Percentiles rank a stretch among this genome's conserved stretches.
These are phyloP conservation scores for Eimeria falciformis DNA, from an alignment of 169 alveolate genomes.

Conservation along the genomic window DNA sequence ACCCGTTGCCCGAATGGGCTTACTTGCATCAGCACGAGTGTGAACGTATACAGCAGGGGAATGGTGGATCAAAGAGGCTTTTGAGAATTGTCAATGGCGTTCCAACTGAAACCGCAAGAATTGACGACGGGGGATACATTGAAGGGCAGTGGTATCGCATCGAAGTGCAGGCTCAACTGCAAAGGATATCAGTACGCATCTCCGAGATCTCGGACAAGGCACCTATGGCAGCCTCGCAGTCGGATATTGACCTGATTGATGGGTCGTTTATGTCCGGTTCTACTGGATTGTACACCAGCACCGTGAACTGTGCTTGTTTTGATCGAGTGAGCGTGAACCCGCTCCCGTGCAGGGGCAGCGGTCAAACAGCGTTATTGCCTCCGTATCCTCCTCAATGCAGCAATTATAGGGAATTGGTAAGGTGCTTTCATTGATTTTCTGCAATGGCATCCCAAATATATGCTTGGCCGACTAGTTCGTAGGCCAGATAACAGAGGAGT, in stretches of 20 bases:
- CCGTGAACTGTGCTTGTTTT: constrained; percentile 84
- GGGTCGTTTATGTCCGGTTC: constrained; percentile 86
- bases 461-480: not conserved
- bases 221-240: constrained; percentile 80
- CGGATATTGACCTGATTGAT: constrained; percentile 86
- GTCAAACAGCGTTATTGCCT: constrained; percentile 64
- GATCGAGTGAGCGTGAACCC: constrained; percentile 84
- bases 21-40: not conserved
- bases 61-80: constrained; percentile 89
- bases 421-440: not conserved
- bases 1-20: not conserved
- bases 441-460: not conserved
- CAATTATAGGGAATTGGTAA: constrained; percentile 77
- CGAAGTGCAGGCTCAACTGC: not conserved
- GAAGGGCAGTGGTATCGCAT: constrained; percentile 87
- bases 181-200: not conserved
- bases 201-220: constrained; percentile 62
- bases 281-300: constrained; percentile 87
- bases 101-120: constrained; percentile 88
- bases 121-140: constrained; percentile 83
- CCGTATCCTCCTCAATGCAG: constrained; percentile 88
- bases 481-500: constrained; percentile 13
- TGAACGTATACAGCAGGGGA: not conserved
- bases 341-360: constrained; percentile 85
- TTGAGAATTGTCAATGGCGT: constrained; percentile 89